Evolutionary conservation across 148 eudicot species (phyloP).

Genomic region (Pouteria glomerata): DNA sequence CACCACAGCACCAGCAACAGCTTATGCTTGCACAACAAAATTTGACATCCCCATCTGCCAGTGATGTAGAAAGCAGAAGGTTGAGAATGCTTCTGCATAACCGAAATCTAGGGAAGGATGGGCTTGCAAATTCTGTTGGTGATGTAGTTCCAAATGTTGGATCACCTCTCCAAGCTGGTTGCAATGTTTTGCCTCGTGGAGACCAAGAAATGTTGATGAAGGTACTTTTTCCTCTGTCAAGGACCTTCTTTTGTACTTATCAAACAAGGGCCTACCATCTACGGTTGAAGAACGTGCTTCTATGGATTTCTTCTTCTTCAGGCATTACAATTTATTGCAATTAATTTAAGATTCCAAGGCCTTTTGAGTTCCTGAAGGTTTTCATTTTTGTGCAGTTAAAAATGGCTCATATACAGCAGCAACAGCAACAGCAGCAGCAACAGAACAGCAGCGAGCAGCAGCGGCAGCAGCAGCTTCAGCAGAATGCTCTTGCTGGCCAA

Average conservation of each 20-base stretch:
- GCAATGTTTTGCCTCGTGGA: slow-evolving; percentile 53
- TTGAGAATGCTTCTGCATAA: slow-evolving; percentile 50
- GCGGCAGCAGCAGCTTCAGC: slow-evolving; percentile 31
- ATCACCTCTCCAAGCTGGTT: slow-evolving; percentile 51
- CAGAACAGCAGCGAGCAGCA: slow-evolving; percentile 30
- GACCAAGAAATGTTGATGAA: slow-evolving; percentile 53
- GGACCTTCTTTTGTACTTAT: background rate
- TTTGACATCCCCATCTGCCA: slow-evolving; percentile 51
- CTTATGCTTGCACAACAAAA: slow-evolving; percentile 65
- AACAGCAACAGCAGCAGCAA: slow-evolving; percentile 42
- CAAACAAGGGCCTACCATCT: background rate
- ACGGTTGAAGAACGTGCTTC: background rate
- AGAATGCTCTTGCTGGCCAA: slow-evolving; percentile 50
- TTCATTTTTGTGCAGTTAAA: slow-evolving; percentile 32
- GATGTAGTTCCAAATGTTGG: slow-evolving; percentile 51
- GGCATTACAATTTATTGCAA: background rate
- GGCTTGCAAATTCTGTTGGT: slow-evolving; percentile 39
- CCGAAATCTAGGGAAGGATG: slow-evolving; percentile 54
- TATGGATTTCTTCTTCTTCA: background rate
- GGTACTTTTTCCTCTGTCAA: slow-evolving; percentile 22
- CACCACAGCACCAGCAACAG: slow-evolving; percentile 50
- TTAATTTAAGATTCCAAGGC: background rate
- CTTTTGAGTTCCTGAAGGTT: slow-evolving; percentile 1
- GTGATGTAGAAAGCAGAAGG: slow-evolving; percentile 57
- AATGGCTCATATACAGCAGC: slow-evolving; percentile 55